These are phyloP conservation scores for Naganishia albida DNA, from an alignment of 1,284 basidiomycete species.

Conservation along the genomic window DNA sequence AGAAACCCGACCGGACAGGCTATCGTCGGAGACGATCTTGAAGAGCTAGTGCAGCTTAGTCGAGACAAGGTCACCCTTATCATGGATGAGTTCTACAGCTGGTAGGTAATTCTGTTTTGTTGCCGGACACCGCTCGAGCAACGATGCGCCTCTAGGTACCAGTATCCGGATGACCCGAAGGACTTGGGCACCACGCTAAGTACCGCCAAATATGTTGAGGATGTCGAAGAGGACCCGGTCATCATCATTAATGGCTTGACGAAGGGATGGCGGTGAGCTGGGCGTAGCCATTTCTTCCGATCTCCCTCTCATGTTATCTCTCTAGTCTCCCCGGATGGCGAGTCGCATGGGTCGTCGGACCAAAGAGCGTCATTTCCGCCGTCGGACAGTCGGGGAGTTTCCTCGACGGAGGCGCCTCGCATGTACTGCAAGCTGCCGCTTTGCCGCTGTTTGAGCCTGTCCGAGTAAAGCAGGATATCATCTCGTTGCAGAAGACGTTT, in stretches of 20 bases:
- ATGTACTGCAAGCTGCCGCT: slow-evolving; percentile 79
- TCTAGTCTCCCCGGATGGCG: slow-evolving; percentile 84
- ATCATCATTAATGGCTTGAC: slow-evolving; percentile 89
- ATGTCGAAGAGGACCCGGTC: slow-evolving; percentile 80
- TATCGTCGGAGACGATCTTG: slow-evolving; percentile 72
- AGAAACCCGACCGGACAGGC: slow-evolving; percentile 72
- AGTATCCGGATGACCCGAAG: slow-evolving; percentile 74
- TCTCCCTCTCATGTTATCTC: not conserved
- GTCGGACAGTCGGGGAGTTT: slow-evolving; percentile 85
- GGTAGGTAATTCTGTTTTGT: slow-evolving; percentile 28
- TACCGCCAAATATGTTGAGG: slow-evolving; percentile 77
- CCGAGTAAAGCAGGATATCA: slow-evolving; percentile 70
- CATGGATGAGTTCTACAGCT: slow-evolving; percentile 72
- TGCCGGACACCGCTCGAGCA: not conserved
- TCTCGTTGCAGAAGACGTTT: slow-evolving; percentile 83
- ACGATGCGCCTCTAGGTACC: slow-evolving; percentile 60
- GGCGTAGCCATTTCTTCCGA: slow-evolving; percentile 26
- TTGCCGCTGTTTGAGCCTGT: slow-evolving; percentile 73
- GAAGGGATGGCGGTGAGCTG: slow-evolving; percentile 63
- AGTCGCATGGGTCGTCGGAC: slow-evolving; percentile 93
- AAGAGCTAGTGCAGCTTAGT: slow-evolving; percentile 72
- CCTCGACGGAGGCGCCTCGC: slow-evolving; percentile 84
- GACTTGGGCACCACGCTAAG: slow-evolving; percentile 78
- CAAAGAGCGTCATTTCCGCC: slow-evolving; percentile 81
- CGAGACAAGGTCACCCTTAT: slow-evolving; percentile 74